Evolutionary conservation across 768 basidiomycete genomes (phyloP).

Genomic region (Chalciporus pseudorubinellus): DNA sequence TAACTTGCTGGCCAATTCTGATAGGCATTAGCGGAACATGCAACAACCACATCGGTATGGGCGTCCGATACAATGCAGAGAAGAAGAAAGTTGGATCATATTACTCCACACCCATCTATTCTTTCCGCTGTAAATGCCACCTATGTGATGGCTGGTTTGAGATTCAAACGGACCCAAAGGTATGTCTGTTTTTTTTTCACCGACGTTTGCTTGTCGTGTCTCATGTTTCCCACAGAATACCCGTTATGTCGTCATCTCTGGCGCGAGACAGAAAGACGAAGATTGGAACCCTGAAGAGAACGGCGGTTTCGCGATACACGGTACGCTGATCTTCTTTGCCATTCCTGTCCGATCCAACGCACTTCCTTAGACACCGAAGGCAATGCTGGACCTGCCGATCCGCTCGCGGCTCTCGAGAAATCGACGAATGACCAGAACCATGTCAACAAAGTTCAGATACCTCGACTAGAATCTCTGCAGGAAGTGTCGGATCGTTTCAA

Average conservation of each 20-base stretch:
- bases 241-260: conserved; percentile 86
- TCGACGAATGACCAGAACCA: conserved; percentile 73
- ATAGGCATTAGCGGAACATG: conserved; percentile 70
- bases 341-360: not conserved
- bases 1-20: too few relatives aligned
- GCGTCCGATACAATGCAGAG: conserved; percentile 99
- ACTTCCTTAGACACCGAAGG: conserved; percentile 61
- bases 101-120: conserved; percentile 91
- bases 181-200: conserved; percentile 35
- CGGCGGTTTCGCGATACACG: conserved; percentile 87
- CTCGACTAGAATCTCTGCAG: conserved; percentile 80
- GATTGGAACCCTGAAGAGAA: conserved; percentile 98
- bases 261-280: conserved; percentile 92
- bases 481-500: conserved; percentile 74
- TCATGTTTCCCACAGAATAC: conserved; percentile 65
- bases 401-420: conserved; percentile 88
- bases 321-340: conserved; percentile 37
- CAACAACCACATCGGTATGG: conserved; percentile 96
- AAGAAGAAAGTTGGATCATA: conserved; percentile 97
- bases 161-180: conserved; percentile 97
- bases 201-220: not conserved
- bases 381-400: conserved; percentile 64
- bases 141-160: conserved; percentile 97
- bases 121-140: conserved; percentile 97
- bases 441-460: conserved; percentile 69